Conservation (phyloP, 179 eudicot species). For the Pouteria campechiana region DNA sequence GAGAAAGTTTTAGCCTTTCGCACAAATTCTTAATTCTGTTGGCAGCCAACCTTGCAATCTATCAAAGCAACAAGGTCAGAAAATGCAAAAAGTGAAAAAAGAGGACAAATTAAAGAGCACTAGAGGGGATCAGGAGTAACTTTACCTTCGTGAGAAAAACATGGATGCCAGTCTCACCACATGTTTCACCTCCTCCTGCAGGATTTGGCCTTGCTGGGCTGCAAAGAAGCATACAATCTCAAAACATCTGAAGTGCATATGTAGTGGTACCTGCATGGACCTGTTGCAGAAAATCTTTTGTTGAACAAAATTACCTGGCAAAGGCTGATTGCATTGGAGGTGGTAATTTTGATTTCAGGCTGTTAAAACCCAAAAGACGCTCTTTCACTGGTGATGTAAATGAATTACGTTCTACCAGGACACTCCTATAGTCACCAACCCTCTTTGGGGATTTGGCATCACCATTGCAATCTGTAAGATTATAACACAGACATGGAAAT, state of each 20-base stretch:
- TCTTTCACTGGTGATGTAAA: conserved; percentile 95
- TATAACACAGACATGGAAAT: neutral
- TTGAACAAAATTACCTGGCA: conserved; percentile 56
- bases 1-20: conserved; percentile 72
- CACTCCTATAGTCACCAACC: conserved; percentile 74
- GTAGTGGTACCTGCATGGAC: neutral
- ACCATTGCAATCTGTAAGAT: conserved; percentile 57
- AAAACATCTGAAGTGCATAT: neutral
- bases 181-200: conserved; percentile 95
- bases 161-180: conserved; percentile 90
- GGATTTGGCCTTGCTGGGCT: conserved; percentile 88
- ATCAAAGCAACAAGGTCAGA: neutral
- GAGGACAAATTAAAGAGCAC: neutral
- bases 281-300: neutral
- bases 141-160: conserved; percentile 88
- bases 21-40: conserved; percentile 93
- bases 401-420: conserved; percentile 75
- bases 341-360: conserved; percentile 58
- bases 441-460: conserved; percentile 87
- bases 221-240: conserved; percentile 9
- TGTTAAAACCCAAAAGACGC: conserved; percentile 47
- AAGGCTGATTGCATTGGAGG: conserved; percentile 94
- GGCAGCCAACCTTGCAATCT: conserved; percentile 94
- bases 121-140: too few relatives aligned
- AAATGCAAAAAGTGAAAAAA: neutral